Percentiles rank a stretch among this genome's conserved stretches.
phyloP scores from a whole-genome alignment of 2,329 filamentous ascomycete genomes.

The Trichothecium roseum region DNA sequence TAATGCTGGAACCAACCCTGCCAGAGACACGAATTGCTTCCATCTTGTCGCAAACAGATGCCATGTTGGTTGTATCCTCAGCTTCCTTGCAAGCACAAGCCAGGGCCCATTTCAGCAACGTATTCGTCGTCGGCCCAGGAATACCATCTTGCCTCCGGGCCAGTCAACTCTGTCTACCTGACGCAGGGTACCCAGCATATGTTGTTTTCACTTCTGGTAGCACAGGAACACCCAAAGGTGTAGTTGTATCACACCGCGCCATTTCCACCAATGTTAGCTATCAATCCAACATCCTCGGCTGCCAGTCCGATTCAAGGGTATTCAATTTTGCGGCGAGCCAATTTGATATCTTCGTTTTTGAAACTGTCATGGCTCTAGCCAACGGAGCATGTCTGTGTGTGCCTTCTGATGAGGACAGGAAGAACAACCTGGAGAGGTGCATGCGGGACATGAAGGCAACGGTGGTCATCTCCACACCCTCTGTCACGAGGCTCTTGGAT shows the following conservation, averaged over 20 bases:
- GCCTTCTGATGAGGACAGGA: slow-evolving; percentile 8
- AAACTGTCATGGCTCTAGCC: slow-evolving; percentile 3
- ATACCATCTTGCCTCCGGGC: no score
- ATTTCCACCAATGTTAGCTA: no score
- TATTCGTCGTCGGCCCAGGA: no score
- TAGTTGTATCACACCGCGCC: no score
- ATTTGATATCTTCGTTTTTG: slow-evolving; percentile 7
- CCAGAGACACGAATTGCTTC: neutral
- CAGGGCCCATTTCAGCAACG: slow-evolving; percentile 16
- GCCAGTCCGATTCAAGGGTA: no score
- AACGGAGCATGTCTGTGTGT: slow-evolving; percentile 8
- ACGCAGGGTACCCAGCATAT: no score
- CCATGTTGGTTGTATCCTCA: no score
- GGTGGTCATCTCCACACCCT: no score
- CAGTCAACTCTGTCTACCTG: no score
- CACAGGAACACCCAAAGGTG: no score
- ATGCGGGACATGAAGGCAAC: neutral
- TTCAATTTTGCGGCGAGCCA: slow-evolving; percentile 8
- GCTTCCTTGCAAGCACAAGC: slow-evolving; percentile 1
- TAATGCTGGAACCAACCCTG: slow-evolving; percentile 8
- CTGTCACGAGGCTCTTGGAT: slow-evolving; percentile 5
- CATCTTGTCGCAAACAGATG: slow-evolving; percentile 1
- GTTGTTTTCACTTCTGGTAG: no score
- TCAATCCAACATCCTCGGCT: no score
- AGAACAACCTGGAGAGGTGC: slow-evolving; percentile 3